Evolutionary conservation across 345 rosid species (phyloP).

Genomic region (Ceriops zippeliana): DNA sequence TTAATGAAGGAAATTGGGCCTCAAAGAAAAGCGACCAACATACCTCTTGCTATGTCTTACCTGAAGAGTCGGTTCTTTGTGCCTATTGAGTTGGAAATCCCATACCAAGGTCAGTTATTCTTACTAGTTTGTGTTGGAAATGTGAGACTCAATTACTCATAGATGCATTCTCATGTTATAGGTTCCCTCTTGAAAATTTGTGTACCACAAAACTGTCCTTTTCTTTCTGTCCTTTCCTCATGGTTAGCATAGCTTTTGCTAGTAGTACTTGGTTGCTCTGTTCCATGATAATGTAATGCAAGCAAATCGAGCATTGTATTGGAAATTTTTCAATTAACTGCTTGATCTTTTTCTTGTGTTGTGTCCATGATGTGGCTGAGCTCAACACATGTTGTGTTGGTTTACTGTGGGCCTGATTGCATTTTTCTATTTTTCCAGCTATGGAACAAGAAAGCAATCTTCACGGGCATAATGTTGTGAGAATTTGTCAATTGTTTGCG

Average conservation of each 20-base stretch:
- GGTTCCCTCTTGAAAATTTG: neutral
- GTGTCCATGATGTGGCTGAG: neutral
- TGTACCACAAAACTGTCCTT: neutral
- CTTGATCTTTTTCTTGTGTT: neutral
- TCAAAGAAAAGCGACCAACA: slow-evolving; percentile 38
- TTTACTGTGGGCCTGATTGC: slow-evolving; percentile 11
- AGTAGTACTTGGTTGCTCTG: neutral
- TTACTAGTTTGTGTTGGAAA: neutral
- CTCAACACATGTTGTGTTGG: neutral
- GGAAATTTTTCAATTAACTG: neutral
- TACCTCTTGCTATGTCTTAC: slow-evolving; percentile 48
- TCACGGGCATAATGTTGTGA: slow-evolving; percentile 64
- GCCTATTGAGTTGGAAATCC: slow-evolving; percentile 62
- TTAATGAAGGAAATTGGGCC: slow-evolving; percentile 59
- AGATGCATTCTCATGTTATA: too few relatives aligned
- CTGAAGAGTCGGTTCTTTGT: slow-evolving; percentile 53
- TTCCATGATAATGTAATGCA: neutral
- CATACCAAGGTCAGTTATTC: slow-evolving; percentile 52
- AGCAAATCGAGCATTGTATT: neutral
- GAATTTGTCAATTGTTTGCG: slow-evolving; percentile 64
- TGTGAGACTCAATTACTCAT: neutral
- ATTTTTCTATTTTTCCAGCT: slow-evolving; percentile 28
- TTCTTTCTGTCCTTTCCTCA: neutral
- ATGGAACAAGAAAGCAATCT: slow-evolving; percentile 32
- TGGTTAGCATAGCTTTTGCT: neutral